phyloP scores from a whole-genome alignment of 306 rosid species.

The Gynostemma pentaphyllum region DNA sequence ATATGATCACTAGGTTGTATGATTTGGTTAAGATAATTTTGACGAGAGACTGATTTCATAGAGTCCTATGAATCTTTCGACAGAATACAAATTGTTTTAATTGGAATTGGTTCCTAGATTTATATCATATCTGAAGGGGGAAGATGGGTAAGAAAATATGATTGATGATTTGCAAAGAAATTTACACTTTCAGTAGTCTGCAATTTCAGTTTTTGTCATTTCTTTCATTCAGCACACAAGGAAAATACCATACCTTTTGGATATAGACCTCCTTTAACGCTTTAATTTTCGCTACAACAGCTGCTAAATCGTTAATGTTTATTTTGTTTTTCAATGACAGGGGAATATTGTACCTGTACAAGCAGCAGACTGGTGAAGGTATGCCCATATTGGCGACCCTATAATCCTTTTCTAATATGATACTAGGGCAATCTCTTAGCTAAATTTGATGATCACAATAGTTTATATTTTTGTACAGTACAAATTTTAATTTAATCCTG shows the following conservation, averaged over 20 bases:
- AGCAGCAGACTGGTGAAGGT: conserved; percentile 80
- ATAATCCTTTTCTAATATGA: not conserved
- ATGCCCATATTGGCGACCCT: conserved; percentile 18
- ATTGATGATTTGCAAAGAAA: not conserved
- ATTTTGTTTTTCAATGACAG: conserved; percentile 27
- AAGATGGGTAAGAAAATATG: not conserved
- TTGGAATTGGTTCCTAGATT: not conserved
- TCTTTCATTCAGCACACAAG: not conserved
- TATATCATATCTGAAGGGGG: not conserved
- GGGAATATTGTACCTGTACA: conserved; percentile 62
- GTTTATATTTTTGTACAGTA: not conserved
- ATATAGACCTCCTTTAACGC: not conserved
- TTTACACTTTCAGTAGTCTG: not conserved
- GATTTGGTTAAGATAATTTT: not conserved
- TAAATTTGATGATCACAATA: not conserved
- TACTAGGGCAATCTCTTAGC: not conserved
- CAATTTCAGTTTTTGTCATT: not conserved
- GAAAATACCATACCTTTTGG: not conserved
- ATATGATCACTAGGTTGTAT: not conserved
- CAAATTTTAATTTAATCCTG: not conserved
- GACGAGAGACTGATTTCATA: not conserved
- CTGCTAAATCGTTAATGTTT: not conserved
- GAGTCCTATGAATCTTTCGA: not conserved
- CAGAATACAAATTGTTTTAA: not conserved
- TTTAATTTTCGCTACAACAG: not conserved